Evolutionary conservation across 192 early-diverging fungal genomes (phyloP).

Genomic region (Mortierella antarctica): DNA sequence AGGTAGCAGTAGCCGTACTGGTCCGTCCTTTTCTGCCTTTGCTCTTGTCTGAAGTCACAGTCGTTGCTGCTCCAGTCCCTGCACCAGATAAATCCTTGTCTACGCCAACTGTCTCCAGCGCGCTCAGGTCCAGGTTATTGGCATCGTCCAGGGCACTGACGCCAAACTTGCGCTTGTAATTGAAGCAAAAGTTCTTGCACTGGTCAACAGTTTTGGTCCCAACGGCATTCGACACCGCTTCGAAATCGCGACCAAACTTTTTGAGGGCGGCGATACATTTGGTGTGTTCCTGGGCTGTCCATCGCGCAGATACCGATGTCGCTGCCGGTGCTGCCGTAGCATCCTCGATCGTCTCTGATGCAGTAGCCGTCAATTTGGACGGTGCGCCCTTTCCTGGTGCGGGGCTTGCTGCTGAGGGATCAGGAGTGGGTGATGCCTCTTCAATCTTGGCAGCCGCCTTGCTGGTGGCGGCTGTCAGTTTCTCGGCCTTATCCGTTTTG

Average conservation of each 20-base stretch:
- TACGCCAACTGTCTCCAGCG: neutral
- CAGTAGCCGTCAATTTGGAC: neutral
- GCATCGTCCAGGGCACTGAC: slow-evolving; percentile 64
- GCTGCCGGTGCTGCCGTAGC: neutral
- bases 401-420: slow-evolving; percentile 3
- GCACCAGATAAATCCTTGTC: slow-evolving; percentile 14
- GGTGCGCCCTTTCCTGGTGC: neutral
- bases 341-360: neutral
- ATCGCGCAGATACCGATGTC: slow-evolving; percentile 7
- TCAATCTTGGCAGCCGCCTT: slow-evolving; percentile 6
- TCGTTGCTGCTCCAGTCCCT: neutral
- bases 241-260: slow-evolving; percentile 77
- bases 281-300: slow-evolving; percentile 42
- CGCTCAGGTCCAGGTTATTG: slow-evolving; percentile 3
- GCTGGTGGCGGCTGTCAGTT: neutral
- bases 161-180: slow-evolving; percentile 76
- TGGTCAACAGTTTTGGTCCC: slow-evolving; percentile 83
- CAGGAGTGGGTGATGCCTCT: neutral
- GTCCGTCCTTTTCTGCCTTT: slow-evolving; percentile 24
- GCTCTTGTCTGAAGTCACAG: slow-evolving; percentile 3
- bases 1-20: neutral
- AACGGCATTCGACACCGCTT: slow-evolving; percentile 72
- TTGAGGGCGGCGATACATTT: slow-evolving; percentile 56
- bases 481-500: slow-evolving; percentile 18
- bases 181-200: slow-evolving; percentile 82